phyloP scores from a whole-genome alignment of 345 rosid genomes.

The Psidium friedrichsthalianum region DNA sequence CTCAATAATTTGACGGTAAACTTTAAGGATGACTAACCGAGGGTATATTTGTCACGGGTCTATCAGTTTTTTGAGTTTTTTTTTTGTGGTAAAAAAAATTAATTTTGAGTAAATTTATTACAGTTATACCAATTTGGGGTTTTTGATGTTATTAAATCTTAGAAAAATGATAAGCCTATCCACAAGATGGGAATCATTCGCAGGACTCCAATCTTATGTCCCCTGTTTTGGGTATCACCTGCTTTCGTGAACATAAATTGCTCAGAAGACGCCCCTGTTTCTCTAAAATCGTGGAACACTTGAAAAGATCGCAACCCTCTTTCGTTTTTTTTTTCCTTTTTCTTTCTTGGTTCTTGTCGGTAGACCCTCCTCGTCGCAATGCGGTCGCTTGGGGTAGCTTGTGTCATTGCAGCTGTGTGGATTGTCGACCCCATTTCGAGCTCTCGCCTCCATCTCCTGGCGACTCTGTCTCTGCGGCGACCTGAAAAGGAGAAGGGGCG shows the following conservation, averaged over 20 bases:
- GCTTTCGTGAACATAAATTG: neutral
- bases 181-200: neutral
- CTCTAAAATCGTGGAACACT: neutral
- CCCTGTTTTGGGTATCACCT: neutral
- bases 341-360: neutral
- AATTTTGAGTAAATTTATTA: too few relatives aligned
- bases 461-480: neutral
- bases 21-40: too few relatives aligned
- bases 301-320: neutral
- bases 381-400: neutral
- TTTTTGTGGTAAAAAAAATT: too few relatives aligned
- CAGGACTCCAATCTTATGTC: neutral
- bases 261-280: neutral
- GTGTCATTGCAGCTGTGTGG: neutral
- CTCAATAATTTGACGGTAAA: too few relatives aligned
- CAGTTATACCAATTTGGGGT: too few relatives aligned
- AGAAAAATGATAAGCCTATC: neutral
- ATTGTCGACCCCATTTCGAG: constrained; percentile 1
- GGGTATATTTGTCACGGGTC: too few relatives aligned
- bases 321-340: neutral
- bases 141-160: too few relatives aligned
- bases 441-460: neutral
- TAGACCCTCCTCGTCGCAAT: neutral
- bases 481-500: neutral
- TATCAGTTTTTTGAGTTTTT: too few relatives aligned